Evolutionary conservation across 2,329 filamentous ascomycete species (phyloP).

Genomic region (Pseudopithomyces maydicus): DNA sequence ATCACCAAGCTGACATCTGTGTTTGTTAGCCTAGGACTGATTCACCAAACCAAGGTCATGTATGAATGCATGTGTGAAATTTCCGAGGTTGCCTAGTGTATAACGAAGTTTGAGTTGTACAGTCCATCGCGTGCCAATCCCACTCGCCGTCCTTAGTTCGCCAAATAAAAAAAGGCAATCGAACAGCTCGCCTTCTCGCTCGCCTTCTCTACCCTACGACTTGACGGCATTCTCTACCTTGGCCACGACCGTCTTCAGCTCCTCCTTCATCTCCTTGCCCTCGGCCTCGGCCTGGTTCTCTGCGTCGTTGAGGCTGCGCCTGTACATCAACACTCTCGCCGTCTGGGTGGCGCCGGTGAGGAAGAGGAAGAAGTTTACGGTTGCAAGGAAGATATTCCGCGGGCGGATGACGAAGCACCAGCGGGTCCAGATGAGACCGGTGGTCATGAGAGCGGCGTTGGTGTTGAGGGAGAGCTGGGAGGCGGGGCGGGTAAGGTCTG

Average conservation of each 20-base stretch:
- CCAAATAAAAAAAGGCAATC: background rate
- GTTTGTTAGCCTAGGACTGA: background rate
- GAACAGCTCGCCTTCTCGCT: background rate
- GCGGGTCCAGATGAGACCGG: slow-evolving; percentile 95
- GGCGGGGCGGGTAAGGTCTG: slow-evolving; percentile 88
- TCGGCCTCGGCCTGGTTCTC: slow-evolving; percentile 47
- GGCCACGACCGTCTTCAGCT: slow-evolving; percentile 36
- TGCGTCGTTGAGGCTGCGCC: slow-evolving; percentile 62
- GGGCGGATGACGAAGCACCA: slow-evolving; percentile 99
- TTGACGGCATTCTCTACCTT: slow-evolving; percentile 34
- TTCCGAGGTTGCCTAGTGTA: background rate
- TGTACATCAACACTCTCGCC: slow-evolving; percentile 72
- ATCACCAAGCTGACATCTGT: too few species aligned
- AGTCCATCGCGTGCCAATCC: background rate
- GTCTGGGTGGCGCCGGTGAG: slow-evolving; percentile 84
- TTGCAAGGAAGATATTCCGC: slow-evolving; percentile 87
- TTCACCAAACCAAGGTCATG: too few species aligned
- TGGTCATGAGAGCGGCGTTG: slow-evolving; percentile 87
- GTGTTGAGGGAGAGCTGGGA: slow-evolving; percentile 93
- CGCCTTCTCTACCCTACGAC: slow-evolving; percentile 9
- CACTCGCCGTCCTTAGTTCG: background rate
- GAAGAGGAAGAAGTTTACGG: slow-evolving; percentile 98
- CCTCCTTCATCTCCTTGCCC: slow-evolving; percentile 36
- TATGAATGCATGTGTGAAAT: too few species aligned
- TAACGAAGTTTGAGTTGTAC: slow-evolving; percentile 12